Percentiles rank a stretch among this genome's conserved stretches.
These are phyloP conservation scores for Quillaja saponaria DNA, from an alignment of 306 rosid species.

Conservation along the genomic window DNA sequence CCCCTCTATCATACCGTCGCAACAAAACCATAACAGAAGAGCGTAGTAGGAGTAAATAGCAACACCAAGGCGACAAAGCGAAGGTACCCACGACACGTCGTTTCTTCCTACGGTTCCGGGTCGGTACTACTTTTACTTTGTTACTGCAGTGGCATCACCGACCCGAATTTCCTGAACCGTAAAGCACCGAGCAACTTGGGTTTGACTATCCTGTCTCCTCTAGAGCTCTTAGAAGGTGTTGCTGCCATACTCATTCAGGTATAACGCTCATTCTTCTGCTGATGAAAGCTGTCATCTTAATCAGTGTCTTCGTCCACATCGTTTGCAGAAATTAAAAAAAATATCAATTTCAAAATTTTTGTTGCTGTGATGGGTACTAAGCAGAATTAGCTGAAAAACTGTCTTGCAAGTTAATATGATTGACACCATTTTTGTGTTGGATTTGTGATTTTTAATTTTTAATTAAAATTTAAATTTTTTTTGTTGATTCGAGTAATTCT, in stretches of 20 bases:
- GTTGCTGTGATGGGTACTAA: too few relatives aligned
- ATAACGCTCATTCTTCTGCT: not conserved
- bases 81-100: slow-evolving; percentile 26
- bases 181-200: not conserved
- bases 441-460: slow-evolving; percentile 1
- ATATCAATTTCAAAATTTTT: too few relatives aligned
- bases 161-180: not conserved
- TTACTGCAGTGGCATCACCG: not conserved
- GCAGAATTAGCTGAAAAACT: too few relatives aligned
- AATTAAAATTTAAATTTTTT: not conserved
- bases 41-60: not conserved
- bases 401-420: too few relatives aligned
- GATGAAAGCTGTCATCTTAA: slow-evolving; percentile 1
- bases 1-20: not conserved
- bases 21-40: too few relatives aligned
- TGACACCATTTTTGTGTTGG: too few relatives aligned
- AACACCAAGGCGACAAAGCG: not conserved
- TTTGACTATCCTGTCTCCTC: slow-evolving; percentile 7
- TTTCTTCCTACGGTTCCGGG: not conserved
- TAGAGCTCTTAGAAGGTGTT: not conserved
- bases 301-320: not conserved
- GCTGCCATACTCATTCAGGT: slow-evolving; percentile 1
- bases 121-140: too few relatives aligned
- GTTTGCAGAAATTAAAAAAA: slow-evolving; percentile 1
- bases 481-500: too few relatives aligned